These are phyloP conservation scores for Leishmania braziliensis DNA, from an alignment of 208 protist species.

Conservation along the genomic window DNA sequence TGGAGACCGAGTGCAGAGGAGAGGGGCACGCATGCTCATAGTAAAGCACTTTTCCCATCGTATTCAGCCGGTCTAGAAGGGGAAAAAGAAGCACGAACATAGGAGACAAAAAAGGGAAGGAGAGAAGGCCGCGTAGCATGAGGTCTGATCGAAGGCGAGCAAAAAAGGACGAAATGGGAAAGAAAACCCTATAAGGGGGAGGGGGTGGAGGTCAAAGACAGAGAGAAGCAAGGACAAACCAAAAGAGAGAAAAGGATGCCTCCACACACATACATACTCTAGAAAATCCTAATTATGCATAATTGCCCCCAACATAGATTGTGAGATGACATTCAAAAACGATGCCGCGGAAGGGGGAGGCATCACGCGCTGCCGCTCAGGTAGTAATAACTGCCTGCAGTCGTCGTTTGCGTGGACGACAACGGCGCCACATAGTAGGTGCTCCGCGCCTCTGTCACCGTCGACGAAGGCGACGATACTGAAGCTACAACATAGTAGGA, in stretches of 20 bases:
- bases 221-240: background rate
- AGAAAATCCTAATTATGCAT: background rate
- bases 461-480: background rate
- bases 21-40: background rate
- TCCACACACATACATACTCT: background rate
- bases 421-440: background rate
- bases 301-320: background rate
- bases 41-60: background rate
- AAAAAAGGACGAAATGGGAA: background rate
- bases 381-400: background rate
- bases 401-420: background rate
- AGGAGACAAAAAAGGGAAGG: background rate
- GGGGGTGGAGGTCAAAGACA: background rate
- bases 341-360: background rate
- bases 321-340: background rate
- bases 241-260: background rate
- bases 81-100: background rate
- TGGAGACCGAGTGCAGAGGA: background rate
- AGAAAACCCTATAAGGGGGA: background rate
- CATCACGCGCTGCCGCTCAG: background rate
- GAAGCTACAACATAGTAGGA: background rate
- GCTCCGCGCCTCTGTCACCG: background rate
- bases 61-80: background rate
- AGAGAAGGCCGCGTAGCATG: background rate
- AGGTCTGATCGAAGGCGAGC: background rate